Evolutionary conservation across 1,139 yeast species (phyloP).

Genomic region (Debaryomyces subglobosus): DNA sequence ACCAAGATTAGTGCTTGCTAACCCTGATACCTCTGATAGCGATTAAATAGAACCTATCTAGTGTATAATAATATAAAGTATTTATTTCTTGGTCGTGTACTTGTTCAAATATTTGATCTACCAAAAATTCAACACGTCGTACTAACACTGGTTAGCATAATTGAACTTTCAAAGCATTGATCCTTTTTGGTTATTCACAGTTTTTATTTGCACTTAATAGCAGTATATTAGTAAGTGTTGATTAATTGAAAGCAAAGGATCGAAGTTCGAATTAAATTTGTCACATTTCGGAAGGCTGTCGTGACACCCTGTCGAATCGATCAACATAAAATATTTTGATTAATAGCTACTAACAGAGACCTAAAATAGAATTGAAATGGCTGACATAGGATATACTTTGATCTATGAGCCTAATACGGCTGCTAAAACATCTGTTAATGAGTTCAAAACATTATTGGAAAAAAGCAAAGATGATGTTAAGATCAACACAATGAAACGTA

Average conservation of each 20-base stretch:
- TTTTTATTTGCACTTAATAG: background rate
- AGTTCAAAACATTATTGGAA: conserved; percentile 80
- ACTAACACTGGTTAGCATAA: background rate
- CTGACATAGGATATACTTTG: conserved; percentile 67
- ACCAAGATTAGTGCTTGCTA: conserved; percentile 64
- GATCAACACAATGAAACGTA: conserved; percentile 86
- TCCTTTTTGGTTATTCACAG: background rate
- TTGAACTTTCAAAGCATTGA: conserved; percentile 3
- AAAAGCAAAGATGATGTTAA: conserved; percentile 89
- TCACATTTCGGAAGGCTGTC: background rate
- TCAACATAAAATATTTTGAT: background rate
- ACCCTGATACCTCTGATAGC: conserved; percentile 56
- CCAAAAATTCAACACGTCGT: conserved; percentile 11
- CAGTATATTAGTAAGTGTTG: conserved; percentile 2
- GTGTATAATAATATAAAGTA: conserved; percentile 1
- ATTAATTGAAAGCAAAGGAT: background rate
- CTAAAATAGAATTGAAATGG: conserved; percentile 26
- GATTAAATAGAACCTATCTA: conserved; percentile 15
- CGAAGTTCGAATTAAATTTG: background rate
- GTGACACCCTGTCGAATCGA: conserved; percentile 8
- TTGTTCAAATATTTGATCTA: background rate
- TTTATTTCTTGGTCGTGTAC: background rate
- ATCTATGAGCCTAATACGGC: conserved; percentile 77
- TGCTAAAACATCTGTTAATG: conserved; percentile 70
- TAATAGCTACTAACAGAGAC: background rate